Evolutionary conservation across 169 alveolate genomes (phyloP), one percentile per base, ranked within the genome.

Genomic region (Plasmodium inui): DNA sequence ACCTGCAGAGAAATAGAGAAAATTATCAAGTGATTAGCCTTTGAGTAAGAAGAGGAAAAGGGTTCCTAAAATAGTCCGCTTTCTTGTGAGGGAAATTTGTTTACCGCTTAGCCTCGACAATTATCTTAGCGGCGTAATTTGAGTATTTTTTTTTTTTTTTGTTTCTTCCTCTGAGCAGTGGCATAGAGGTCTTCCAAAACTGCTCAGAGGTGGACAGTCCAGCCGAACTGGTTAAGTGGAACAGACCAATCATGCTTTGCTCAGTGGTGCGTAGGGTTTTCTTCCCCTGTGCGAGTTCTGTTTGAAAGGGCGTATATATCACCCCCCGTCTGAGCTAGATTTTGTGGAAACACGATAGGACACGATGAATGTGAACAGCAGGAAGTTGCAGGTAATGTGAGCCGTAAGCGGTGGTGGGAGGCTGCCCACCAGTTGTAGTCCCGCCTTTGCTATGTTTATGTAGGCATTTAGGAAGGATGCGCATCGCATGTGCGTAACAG

Each of bases 381-480:
- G 44, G 37, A 86, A 86, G 81, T 19, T 86, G 55, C 93, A 74
- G 93, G 93, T 86, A 86, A 84, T 19, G 70, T n/a, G 71, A 5
- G 37, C 28, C 19, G 14, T 67, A 28, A 67, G 76, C 19, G 34
- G 10, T 28, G 28, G 76, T 67, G 28, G 76, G 19, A 26, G 19
- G 37, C 55, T 44, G 12, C 55, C 55, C 55, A 50, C 61, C 61
- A 0, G 61, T 50, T 50, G 61, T 14, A 14, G 7, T 2, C 0
- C 2, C 22, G 19, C 1, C 3, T 50, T 12, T 50, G 61, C 61
- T 50, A 14, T 2, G 61, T 50, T 50, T 50, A 50, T 50, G 61
- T 12, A 22, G 1, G 61, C 1, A 50, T 50, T 10, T 12, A 71
- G 19, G 80, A 5, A 17, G 39, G 41, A 3, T 71, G 80, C 34